Evolutionary conservation across 2,329 filamentous ascomycete genomes (phyloP).

Genomic region (Emydomyces testavorans): DNA sequence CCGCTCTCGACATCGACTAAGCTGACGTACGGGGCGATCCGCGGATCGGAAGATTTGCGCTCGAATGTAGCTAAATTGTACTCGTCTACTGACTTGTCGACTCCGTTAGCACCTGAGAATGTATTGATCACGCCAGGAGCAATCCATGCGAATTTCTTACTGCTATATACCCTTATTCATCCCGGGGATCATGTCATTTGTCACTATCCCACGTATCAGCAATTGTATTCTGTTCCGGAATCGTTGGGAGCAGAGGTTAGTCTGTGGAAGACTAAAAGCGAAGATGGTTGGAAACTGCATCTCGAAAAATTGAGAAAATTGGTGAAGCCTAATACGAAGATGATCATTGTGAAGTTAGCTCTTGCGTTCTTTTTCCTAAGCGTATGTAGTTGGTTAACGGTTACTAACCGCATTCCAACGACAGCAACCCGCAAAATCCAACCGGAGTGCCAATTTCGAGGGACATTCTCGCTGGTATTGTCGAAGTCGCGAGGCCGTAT

Average conservation of each 20-base stretch:
- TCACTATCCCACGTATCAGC: constrained; percentile 78
- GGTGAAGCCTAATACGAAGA: constrained; percentile 41
- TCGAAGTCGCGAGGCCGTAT: constrained; percentile 51
- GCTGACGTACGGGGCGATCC: constrained; percentile 64
- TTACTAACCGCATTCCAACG: background rate
- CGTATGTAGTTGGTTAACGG: too few species aligned
- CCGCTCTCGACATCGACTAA: constrained; percentile 41
- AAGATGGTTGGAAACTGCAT: constrained; percentile 56
- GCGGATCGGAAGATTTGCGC: constrained; percentile 53
- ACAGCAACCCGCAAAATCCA: constrained; percentile 73
- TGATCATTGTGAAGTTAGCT: constrained; percentile 51
- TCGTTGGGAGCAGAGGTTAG: constrained; percentile 66
- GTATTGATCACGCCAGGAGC: constrained; percentile 69
- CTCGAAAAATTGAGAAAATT: constrained; percentile 53
- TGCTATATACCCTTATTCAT: constrained; percentile 59
- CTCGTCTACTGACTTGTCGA: constrained; percentile 35
- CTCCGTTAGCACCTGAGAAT: constrained; percentile 43
- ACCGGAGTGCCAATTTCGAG: constrained; percentile 61
- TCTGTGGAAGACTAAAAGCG: constrained; percentile 58
- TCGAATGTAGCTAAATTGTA: constrained; percentile 54
- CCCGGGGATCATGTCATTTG: constrained; percentile 75
- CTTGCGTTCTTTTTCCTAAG: background rate
- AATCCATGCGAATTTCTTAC: constrained; percentile 68
- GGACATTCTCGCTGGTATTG: constrained; percentile 48
- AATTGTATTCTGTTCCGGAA: constrained; percentile 64